Percentiles rank a stretch among this genome's conserved stretches.
phyloP scores from a whole-genome alignment of 805 yeast genomes.

The Isabelozyma rhagii region DNA sequence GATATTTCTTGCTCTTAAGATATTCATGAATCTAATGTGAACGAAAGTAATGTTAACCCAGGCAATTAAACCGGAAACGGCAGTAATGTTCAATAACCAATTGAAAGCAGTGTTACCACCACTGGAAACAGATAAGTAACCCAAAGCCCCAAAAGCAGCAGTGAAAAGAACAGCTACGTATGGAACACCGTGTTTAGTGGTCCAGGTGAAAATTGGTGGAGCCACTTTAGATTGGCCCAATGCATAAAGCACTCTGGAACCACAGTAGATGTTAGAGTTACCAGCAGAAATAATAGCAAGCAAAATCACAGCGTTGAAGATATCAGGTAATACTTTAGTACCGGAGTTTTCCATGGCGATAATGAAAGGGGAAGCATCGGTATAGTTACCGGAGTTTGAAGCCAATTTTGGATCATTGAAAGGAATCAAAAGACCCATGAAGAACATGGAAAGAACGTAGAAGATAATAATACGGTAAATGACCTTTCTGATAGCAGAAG shows the following conservation, averaged over 20 bases:
- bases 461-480: constrained; percentile 62
- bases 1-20: constrained; percentile 59
- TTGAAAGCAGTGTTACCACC: constrained; percentile 59
- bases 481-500: constrained; percentile 69
- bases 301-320: constrained; percentile 69
- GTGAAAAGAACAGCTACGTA: constrained; percentile 54
- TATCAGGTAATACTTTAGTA: constrained; percentile 61
- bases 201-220: constrained; percentile 47
- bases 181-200: constrained; percentile 63
- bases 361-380: constrained; percentile 65
- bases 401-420: constrained; percentile 57
- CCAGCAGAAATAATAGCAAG: constrained; percentile 74
- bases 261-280: constrained; percentile 70
- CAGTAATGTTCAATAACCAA: constrained; percentile 75
- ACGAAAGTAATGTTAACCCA: constrained; percentile 66
- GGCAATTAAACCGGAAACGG: constrained; percentile 70
- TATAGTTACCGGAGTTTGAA: constrained; percentile 32
- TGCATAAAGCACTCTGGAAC: constrained; percentile 66
- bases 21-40: constrained; percentile 68
- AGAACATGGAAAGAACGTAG: constrained; percentile 62
- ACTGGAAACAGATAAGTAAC: constrained; percentile 53
- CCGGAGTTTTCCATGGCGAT: constrained; percentile 70
- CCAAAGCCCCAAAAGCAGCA: constrained; percentile 60
- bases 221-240: constrained; percentile 59
- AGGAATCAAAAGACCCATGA: constrained; percentile 70